Evolutionary conservation across 192 early-diverging fungal genomes (phyloP).

Genomic region (Allomyces macrogynus): DNA sequence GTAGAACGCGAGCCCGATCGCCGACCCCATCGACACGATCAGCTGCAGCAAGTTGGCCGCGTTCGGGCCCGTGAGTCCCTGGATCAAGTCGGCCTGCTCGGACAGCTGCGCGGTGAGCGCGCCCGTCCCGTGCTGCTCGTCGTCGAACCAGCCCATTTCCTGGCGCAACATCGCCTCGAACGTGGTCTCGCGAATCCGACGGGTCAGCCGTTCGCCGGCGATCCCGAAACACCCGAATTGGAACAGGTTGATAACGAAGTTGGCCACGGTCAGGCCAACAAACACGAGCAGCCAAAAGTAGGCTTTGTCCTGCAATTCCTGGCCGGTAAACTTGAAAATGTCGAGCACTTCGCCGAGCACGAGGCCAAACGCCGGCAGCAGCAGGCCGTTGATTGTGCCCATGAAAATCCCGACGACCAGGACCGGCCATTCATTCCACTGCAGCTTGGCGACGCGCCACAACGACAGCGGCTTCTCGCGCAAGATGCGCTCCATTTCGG

Average conservation of each 20-base stretch:
- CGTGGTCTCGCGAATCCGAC: slow-evolving; percentile 12
- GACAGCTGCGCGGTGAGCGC: slow-evolving; percentile 30
- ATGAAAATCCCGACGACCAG: slow-evolving; percentile 3
- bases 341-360: slow-evolving; percentile 15
- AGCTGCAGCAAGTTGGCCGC: slow-evolving; percentile 14
- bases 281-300: neutral
- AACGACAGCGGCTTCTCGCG: slow-evolving; percentile 29
- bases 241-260: neutral
- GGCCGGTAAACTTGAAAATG: neutral
- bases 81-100: slow-evolving; percentile 9
- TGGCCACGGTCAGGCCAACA: neutral
- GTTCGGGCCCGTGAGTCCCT: slow-evolving; percentile 19
- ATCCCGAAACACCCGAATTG: slow-evolving; percentile 8
- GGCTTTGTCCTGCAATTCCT: neutral
- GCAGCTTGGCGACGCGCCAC: slow-evolving; percentile 21
- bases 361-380: slow-evolving; percentile 61
- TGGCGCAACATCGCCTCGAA: slow-evolving; percentile 26
- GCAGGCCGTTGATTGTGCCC: slow-evolving; percentile 1
- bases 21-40: slow-evolving; percentile 11
- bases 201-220: slow-evolving; percentile 17
- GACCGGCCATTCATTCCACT: slow-evolving; percentile 27
- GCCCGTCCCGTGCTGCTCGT: slow-evolving; percentile 16
- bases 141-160: slow-evolving; percentile 33
- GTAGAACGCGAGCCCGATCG: slow-evolving; percentile 24
- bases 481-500: slow-evolving; percentile 11